Evolutionary conservation across 768 basidiomycete species (phyloP).

Genomic region (Antrodiella citrinella): DNA sequence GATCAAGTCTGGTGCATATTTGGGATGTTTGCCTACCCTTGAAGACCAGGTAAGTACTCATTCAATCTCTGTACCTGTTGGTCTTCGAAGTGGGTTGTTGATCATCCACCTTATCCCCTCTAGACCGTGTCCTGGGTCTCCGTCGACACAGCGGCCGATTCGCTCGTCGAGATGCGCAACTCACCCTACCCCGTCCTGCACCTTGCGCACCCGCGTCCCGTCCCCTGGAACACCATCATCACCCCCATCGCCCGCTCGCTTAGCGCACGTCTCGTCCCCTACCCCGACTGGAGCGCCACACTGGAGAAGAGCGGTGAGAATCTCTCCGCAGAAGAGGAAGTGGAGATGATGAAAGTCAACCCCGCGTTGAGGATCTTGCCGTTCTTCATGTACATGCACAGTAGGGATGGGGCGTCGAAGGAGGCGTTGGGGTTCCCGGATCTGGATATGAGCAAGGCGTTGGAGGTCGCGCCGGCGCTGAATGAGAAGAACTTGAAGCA

Average conservation of each 20-base stretch:
- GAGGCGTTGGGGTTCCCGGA: background rate
- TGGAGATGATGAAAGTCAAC: slow-evolving; percentile 11
- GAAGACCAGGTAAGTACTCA: slow-evolving; percentile 2
- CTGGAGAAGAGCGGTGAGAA: slow-evolving; percentile 1
- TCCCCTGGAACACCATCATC: slow-evolving; percentile 12
- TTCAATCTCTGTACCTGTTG: too few relatives aligned
- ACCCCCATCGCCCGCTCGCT: slow-evolving; percentile 5
- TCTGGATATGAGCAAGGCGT: background rate
- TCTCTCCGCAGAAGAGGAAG: slow-evolving; percentile 1
- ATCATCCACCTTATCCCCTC: background rate
- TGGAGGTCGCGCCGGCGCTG: background rate
- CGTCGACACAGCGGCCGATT: slow-evolving; percentile 12
- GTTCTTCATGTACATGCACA: slow-evolving; percentile 12
- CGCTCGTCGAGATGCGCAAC: slow-evolving; percentile 12
- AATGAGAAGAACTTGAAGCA: background rate
- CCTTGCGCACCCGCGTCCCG: slow-evolving; percentile 15
- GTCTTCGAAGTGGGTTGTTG: background rate
- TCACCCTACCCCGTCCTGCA: slow-evolving; percentile 9
- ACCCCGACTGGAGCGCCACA: slow-evolving; percentile 8
- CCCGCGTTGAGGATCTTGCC: slow-evolving; percentile 15
- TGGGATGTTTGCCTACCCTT: background rate
- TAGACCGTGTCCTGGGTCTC: slow-evolving; percentile 14
- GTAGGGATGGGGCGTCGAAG: background rate
- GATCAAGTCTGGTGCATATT: slow-evolving; percentile 15
- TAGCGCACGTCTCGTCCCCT: slow-evolving; percentile 8